phyloP scores from a whole-genome alignment of 73 alveolate species.

The Urostyla sp. region DNA sequence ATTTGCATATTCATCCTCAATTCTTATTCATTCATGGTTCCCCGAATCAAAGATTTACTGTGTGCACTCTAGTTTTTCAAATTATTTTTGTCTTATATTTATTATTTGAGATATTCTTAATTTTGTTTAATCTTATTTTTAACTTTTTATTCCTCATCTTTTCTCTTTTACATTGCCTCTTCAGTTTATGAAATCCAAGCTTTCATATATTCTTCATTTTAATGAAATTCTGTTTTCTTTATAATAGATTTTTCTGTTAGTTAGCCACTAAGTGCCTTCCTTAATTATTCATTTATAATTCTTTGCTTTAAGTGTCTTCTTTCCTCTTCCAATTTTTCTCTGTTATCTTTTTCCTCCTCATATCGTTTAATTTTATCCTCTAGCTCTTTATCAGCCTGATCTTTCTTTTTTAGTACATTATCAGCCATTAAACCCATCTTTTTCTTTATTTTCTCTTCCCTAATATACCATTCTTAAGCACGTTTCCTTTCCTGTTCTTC shows the following conservation, averaged over 20 bases:
- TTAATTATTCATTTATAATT: constrained; percentile 6
- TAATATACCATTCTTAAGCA: constrained; percentile 9
- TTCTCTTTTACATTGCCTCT: neutral
- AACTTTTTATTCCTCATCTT: neutral
- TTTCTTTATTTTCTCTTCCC: constrained; percentile 29
- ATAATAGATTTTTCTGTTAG: neutral
- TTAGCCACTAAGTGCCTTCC: constrained; percentile 7
- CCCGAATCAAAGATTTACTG: constrained; percentile 26
- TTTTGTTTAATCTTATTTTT: neutral
- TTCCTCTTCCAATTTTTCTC: constrained; percentile 20
- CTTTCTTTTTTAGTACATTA: constrained; percentile 23
- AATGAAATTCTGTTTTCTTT: neutral
- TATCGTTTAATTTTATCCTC: constrained; percentile 12
- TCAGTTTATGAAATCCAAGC: constrained; percentile 22
- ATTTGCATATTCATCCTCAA: constrained; percentile 9
- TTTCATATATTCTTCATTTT: constrained; percentile 16
- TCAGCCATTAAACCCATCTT: constrained; percentile 41
- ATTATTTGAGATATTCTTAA: neutral
- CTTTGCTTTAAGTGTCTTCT: neutral
- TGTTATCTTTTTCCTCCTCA: constrained; percentile 18
- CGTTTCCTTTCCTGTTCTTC: constrained; percentile 31
- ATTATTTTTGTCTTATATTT: neutral
- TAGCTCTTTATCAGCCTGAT: constrained; percentile 5
- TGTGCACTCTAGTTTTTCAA: constrained; percentile 12
- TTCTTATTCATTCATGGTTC: constrained; percentile 50